Base-by-base conservation (phyloP, 257 asterid genomes). In the Sherardia arvensis region DNA sequence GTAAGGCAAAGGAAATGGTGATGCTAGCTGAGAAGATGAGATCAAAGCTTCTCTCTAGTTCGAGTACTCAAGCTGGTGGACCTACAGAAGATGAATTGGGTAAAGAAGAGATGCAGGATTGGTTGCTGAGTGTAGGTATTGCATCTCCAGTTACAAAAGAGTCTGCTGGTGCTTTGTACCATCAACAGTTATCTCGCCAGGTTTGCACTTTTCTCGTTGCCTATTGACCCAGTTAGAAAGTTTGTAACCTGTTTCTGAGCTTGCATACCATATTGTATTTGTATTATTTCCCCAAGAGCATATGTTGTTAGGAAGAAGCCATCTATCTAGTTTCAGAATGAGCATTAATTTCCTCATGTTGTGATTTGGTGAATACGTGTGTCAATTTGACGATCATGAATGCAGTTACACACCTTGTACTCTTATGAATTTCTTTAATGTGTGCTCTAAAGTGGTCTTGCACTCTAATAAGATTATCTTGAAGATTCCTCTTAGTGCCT, bases 1-100 rank as follows among this genome's bases (percentile, higher is more conserved):
- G 91, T 57, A 93, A 93, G 69, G 99, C 99, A 26, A 85, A 87
- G 81, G 97, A 93, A 78, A 93, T 93, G 99, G 99, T 93, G 81
- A 76, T 75, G 79, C 85, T 93, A 61, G 99, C 99, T 23, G 99
- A 93, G 86, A 93, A 83, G 80, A 93, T 93, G 99, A 85, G 97
- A 79, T 54, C 53, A 40, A 93, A 87, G 85, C 97, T 93, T 69
- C 91, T 93, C 32, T 78, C 96, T 1, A 88, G 97, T 64, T 73
- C 96, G 23, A 90, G 64, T 65, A 84, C 59, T 80, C 93, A 90
- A 71, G 66, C 77, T 15, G 65, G 81, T 73, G 91, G 84, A 71
- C 38, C 87, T 27, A 73, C 77, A 59, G 95, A 87, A 66, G 96
- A 87, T 61, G 97, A 93, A 81, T 71, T 84, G 88, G 99, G 95